Evolutionary conservation across 768 basidiomycete genomes (phyloP), one percentile per base, ranked within the genome.

Genomic region (Gymnopilus junonius): DNA sequence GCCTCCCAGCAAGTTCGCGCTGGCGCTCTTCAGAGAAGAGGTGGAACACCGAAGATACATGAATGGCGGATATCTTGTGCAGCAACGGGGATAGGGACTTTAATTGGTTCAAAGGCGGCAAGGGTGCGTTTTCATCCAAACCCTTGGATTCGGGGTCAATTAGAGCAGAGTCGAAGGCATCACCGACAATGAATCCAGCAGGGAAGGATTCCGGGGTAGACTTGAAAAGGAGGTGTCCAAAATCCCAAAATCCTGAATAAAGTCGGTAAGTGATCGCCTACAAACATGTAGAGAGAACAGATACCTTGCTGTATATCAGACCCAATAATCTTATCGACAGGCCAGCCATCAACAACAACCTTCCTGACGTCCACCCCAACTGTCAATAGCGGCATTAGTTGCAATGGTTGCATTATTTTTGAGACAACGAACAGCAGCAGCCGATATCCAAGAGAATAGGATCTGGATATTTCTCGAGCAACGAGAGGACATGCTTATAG

Each of bases 201-300:
- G 86, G 83, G 70, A 86, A 88, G 0, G 80, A 77, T 39, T 80
- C 73, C 0, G 81, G 78, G 0, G 77, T 84, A 5, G 81, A 77
- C 55, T 71, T 78, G 74, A 88, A 91, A 12, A 91, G 76, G 40
- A 81, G 74, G 66, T 90, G 86, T 1, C 89, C 88, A 6, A 83
- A 76, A 3, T 84, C 78, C 87, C 87, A 89, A 63, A 86, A 85
- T 10, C 75, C 88, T 88, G 20, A 31, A 15, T 43, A 21, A 21
- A 34, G 31, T 21, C 14, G 7, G 35, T 21, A 8, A 27, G 37
- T 40, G 3, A 20, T 25, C 8, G 14, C 17, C 31, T 25, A 14
- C 7, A 51, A n/a, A 17, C 1, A 29, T 25, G 3, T 14, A 11
- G 48, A 51, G 11, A 10, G 15, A 3, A 4, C 17, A 15, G 29